Base-by-base conservation (phyloP, 2,329 filamentous ascomycete species). In the Scedosporium dehoogii region DNA sequence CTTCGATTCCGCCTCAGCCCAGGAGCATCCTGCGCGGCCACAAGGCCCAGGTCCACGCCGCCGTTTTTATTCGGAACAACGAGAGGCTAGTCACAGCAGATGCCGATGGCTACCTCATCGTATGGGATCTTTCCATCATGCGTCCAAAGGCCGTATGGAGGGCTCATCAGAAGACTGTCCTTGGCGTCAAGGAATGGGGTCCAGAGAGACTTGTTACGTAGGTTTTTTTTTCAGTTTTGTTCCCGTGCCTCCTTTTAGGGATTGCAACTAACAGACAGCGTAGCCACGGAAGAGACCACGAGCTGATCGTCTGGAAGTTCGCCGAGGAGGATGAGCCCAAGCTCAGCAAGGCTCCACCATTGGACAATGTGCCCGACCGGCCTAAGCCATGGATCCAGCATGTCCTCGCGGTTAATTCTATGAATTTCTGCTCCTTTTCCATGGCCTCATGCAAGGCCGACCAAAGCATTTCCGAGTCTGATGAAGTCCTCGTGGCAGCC, bases 221-320 rank as follows among this genome's bases (percentile, higher is more conserved):
- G 73, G 87, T 83, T 9, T 21, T 21, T 83, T 9, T 21, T 21
- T 38, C 12, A 21, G 33, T 4, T n/a, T 18, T 27, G 3, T 18
- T n/a, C 25, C 18, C n/a, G 4, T 38, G 16, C 41, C 7, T 6
- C 23, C 51, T 14, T 14, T 16, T 16, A 6, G 42, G n/a, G 4
- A 10, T 23, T 59, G 4, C 18, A 25, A 61, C 29, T 33, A 25
- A 61, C 33, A 6, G 18, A 51, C 21, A 6, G 14, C 62, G 16
- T 63, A 97, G 92, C 42, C 92, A 97, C 75, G 93, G 93, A 14
- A 85, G 94, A 72, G 94, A 99, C 72, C 89, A 94, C 72, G 90
- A 87, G 70, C 81, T 97, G 58, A 81, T 89, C 23, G 87, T 96
- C 18, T 99, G 94, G 94, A 87, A 89, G 69, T 72, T 97, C 14